Evolutionary conservation across 192 early-diverging fungal genomes (phyloP), one percentile per base, ranked within the genome.

Genomic region (Jimgerdemannia flammicorona): DNA sequence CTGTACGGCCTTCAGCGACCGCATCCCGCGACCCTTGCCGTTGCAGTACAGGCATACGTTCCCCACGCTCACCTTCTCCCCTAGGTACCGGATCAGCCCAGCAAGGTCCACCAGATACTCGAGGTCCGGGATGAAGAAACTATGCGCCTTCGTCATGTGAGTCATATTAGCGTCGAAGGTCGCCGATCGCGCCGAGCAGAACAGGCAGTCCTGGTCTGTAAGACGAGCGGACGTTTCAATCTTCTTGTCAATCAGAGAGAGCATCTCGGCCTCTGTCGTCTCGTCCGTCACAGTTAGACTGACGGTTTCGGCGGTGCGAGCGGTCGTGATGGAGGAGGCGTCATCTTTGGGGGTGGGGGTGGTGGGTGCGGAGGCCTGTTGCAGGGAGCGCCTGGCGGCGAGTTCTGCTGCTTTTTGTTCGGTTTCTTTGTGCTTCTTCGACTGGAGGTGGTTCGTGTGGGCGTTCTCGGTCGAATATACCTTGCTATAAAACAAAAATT

Each of bases 21-120:
- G 90, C 79, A 95, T 84, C 64, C 89, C 88, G 40, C 93, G 87
- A 1, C 96, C 96, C 71, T 93, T 93, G 39, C 95, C 95, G 75
- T 96, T 96, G 85, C 98, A 99, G 84, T 90, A 95, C 59, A 99
- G 77, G 80, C 98, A 99, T 11, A 95, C 89, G 84, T 99, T 98
- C 74, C 91, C 97, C 19, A 99, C 92, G 29, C 91, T 88, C 74
- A 99, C 89, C 84, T 99, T 99, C 78, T 99, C 97, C 20, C 92
- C 95, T 43, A 99, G 85, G 78, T 97, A 98, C 78, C 84, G 88
- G 71, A 99, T 86, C 71, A 99, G 83, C 6, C 97, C 98, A 44
- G 88, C 90, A 39, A 96, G 76, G 77, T 99, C 94, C 2, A 91
- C 91, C 71, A 99, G 79, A 79, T 91, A 97, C 82, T 99, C 97